Percentiles rank a stretch among this genome's conserved stretches.
phyloP scores from a whole-genome alignment of 345 rosid genomes.

The Xanthoceras sorbifolium region DNA sequence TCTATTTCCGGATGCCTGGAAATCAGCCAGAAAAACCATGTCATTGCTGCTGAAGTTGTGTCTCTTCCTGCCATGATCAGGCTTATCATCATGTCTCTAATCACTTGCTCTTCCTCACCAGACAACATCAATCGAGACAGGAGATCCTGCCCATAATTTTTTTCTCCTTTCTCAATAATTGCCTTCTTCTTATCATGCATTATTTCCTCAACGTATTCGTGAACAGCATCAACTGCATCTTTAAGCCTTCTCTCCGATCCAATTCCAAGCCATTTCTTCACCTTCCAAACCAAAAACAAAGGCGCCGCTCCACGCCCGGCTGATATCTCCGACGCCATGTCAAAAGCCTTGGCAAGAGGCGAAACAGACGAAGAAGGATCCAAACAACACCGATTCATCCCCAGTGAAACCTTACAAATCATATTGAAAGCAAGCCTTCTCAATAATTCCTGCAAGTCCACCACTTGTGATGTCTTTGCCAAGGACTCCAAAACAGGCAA shows the following conservation, averaged over 20 bases:
- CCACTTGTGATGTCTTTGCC: conserved; percentile 20
- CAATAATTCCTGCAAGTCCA: conserved; percentile 63
- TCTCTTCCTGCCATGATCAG: conserved; percentile 73
- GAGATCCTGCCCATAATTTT: conserved; percentile 33
- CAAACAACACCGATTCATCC: conserved; percentile 45
- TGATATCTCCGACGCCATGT: conserved; percentile 56
- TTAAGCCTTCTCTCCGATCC: conserved; percentile 61
- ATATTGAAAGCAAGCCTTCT: conserved; percentile 54
- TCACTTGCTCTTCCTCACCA: conserved; percentile 41
- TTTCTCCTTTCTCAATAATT: not conserved
- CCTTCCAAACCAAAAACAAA: conserved; percentile 57
- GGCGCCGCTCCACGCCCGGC: conserved; percentile 59
- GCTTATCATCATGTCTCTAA: conserved; percentile 59
- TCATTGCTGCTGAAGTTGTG: conserved; percentile 63
- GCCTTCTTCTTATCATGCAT: conserved; percentile 38
- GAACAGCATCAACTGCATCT: conserved; percentile 44
- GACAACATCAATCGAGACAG: conserved; percentile 45
- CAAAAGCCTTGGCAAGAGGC: conserved; percentile 49
- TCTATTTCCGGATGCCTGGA: conserved; percentile 37
- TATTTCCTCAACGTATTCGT: conserved; percentile 24
- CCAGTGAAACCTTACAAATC: conserved; percentile 52
- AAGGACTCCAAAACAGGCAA: conserved; percentile 49
- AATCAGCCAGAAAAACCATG: conserved; percentile 69
- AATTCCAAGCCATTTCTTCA: conserved; percentile 50
- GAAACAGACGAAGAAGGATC: conserved; percentile 36